These are phyloP conservation scores for Symmetrospora coprosmae DNA, from an alignment of 768 basidiomycete genomes.

Conservation along the genomic window DNA sequence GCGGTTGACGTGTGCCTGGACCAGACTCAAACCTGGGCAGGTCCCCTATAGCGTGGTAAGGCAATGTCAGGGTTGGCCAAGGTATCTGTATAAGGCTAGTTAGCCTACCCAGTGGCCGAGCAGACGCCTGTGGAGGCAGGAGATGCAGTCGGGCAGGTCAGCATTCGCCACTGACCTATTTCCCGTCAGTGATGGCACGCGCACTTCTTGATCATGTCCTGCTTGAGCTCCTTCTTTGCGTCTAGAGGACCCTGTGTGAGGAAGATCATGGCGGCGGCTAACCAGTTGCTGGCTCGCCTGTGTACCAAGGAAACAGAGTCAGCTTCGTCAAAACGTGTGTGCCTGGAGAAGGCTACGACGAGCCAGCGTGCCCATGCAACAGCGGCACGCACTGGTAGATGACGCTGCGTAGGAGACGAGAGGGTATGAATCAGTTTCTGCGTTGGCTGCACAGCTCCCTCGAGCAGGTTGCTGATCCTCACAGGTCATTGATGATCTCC, in stretches of 20 bases:
- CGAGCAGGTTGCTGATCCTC: background rate
- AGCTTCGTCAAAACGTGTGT: too few species aligned
- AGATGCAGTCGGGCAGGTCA: background rate
- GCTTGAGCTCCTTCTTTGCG: constrained; percentile 22
- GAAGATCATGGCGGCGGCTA: constrained; percentile 27
- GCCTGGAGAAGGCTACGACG: too few species aligned
- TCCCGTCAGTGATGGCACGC: background rate
- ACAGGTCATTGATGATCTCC: constrained; percentile 8
- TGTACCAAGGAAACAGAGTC: too few species aligned
- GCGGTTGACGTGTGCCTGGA: constrained; percentile 53
- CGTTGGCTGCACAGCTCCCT: background rate
- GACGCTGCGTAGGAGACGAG: background rate
- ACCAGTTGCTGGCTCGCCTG: constrained; percentile 20
- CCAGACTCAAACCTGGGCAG: constrained; percentile 60
- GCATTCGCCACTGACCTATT: background rate
- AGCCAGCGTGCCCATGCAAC: too few species aligned
- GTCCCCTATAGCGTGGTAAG: constrained; percentile 31
- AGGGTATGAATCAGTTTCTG: too few species aligned
- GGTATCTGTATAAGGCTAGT: background rate
- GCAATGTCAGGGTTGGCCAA: background rate
- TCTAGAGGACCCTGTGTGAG: constrained; percentile 16
- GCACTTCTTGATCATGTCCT: constrained; percentile 25
- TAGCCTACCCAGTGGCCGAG: constrained; percentile 13
- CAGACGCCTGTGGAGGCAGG: constrained; percentile 1
- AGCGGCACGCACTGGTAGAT: too few species aligned